Evolutionary conservation across 2,329 filamentous ascomycete genomes (phyloP), one percentile per base, ranked within the genome.

Genomic region (Paecilomyces fulvus): DNA sequence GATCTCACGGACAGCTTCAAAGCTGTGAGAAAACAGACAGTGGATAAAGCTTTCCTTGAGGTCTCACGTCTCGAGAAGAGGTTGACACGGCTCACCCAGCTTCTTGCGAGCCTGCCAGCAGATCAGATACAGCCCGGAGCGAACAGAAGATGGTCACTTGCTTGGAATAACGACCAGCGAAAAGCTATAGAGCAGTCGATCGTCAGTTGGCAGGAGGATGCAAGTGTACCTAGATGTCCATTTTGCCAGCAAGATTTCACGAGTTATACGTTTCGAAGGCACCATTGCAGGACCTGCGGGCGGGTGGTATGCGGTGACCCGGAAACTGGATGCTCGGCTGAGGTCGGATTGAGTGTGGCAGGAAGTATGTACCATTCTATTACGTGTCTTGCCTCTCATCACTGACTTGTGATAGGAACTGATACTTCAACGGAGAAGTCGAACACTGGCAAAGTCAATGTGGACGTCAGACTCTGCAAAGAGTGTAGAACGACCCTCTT

Each of bases 241-340:
- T 96, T 96, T 67, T 99, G 94, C 66, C 89, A 95, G 67, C 94
- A 99, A 66, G 90, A 96, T 56, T 99, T 99, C 71, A 88, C 90
- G 0, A 88, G 86, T 12, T 97, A 96, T 82, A 89, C 90, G 1
- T 95, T 97, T 67, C 84, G 94, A 65, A 80, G 94, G 63, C 94
- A 97, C 71, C 94, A 99, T 72, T 99, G 94, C 73, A 84, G 94
- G 55, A 87, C 95, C 73, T 99, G 94, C 66, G 94, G 94, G 3
- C 84, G 88, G 49, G 91, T 99, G 0, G 90, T 99, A 0, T 99
- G 94, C 68, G 90, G 90, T 11, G 94, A 99, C 71, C 83, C 83
- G 0, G 81, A 83, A 56, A 99, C 94, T 0, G 85, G 75, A 3
- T 99, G 94, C 71, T 99, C 94, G 0, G 84, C 79, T 8, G 89